A percentile compares a stretch with the other conserved stretches of the same genome.
These are phyloP conservation scores for Neoboletus subvelutipes DNA, from an alignment of 768 basidiomycete genomes.

Conservation along the genomic window DNA sequence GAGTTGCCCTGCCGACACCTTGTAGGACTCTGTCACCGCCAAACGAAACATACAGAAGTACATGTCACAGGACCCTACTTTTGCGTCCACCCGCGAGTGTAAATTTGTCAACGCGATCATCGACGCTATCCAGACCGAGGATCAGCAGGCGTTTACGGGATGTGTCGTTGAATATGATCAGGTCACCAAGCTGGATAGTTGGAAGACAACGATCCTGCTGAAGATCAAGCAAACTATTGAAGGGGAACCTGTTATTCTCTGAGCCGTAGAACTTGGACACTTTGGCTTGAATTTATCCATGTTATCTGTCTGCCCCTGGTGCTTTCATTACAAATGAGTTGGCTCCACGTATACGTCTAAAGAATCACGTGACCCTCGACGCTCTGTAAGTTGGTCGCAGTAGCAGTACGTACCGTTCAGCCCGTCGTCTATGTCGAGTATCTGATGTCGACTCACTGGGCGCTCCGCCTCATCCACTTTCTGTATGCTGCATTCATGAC, in stretches of 20 bases:
- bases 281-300: constrained; percentile 1
- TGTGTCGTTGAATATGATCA: constrained; percentile 93
- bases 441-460: constrained; percentile 42
- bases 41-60: constrained; percentile 79
- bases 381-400: neutral
- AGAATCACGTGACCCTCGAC: constrained; percentile 21
- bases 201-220: constrained; percentile 91
- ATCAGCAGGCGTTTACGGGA: constrained; percentile 72
- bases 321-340: constrained; percentile 1
- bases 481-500: constrained; percentile 49
- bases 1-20: constrained; percentile 11
- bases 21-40: constrained; percentile 81
- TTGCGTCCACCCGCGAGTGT: constrained; percentile 85
- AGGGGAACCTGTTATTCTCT: constrained; percentile 46
- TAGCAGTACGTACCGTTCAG: neutral
- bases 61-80: constrained; percentile 78
- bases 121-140: constrained; percentile 73
- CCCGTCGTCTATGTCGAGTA: constrained; percentile 14
- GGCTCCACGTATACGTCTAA: constrained; percentile 19
- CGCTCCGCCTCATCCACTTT: constrained; percentile 58
- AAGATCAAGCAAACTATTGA: constrained; percentile 84
- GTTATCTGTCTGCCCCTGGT: neutral
- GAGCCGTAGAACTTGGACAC: constrained; percentile 4
- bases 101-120: constrained; percentile 80
- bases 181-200: constrained; percentile 89